These are phyloP conservation scores for Periconia sp. DNA, from an alignment of 2,329 filamentous ascomycete species.

Conservation along the genomic window DNA sequence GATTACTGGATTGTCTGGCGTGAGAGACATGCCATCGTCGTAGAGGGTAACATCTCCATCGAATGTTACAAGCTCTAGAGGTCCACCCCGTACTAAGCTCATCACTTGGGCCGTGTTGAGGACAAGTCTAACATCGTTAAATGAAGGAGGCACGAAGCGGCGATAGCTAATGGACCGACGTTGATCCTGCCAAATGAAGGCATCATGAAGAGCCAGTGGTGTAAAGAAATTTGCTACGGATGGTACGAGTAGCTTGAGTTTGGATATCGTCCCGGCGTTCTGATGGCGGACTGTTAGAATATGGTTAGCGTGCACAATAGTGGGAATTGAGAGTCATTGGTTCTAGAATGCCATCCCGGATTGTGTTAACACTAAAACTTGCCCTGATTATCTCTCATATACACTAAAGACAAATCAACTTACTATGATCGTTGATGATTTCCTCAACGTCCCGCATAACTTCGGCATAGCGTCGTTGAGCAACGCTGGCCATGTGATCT, in stretches of 20 bases:
- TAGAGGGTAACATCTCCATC: constrained; percentile 98
- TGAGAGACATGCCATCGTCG: constrained; percentile 77
- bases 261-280: constrained; percentile 72
- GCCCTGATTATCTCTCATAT: background rate
- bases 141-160: constrained; percentile 92
- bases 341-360: background rate
- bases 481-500: constrained; percentile 75
- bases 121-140: constrained; percentile 93
- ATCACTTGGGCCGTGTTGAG: constrained; percentile 95
- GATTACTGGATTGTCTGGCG: constrained; percentile 78
- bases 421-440: constrained; percentile 91
- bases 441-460: constrained; percentile 93
- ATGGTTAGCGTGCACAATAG: constrained; percentile 2
- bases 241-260: constrained; percentile 90
- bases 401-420: constrained; percentile 21
- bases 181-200: constrained; percentile 88
- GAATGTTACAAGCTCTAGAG: constrained; percentile 87
- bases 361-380: background rate
- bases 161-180: constrained; percentile 87
- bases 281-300: constrained; percentile 70
- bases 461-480: constrained; percentile 88
- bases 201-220: constrained; percentile 80
- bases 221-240: constrained; percentile 95
- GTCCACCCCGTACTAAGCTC: constrained; percentile 77
- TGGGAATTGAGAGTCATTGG: background rate